Evolutionary conservation across 1,139 yeast genomes (phyloP), one percentile per base, ranked within the genome.

Genomic region (Zhuliangozyma blackwelliae): DNA sequence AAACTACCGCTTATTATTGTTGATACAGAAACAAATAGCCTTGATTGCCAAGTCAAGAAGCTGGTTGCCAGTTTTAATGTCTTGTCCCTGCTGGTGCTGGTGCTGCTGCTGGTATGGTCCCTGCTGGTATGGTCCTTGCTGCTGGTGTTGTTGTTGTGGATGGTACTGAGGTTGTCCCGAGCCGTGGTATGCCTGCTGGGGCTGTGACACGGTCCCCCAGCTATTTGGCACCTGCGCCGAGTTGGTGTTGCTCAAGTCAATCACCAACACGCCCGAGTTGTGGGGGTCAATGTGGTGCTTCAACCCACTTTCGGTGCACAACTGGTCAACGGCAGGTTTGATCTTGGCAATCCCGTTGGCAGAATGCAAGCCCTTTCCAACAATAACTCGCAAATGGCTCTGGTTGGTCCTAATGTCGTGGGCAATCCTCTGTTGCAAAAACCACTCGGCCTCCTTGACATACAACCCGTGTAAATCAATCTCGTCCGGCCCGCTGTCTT

Each of bases 361-460:
- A 0, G 96, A 86, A 57, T 92, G 97, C 35, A 79, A 55, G 10
- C 97, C 98, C 59, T 90, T 90, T n/a, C 97, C 97, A 9, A 89
- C 97, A 55, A 92, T 90, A 13, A 87, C 87, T 41, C 72, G 64
- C 38, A 79, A 57, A 36, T 67, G 69, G 28, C 58, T 51, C 53
- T 88, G 95, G 42, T 76, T 68, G 32, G 86, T 73, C 32, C 68
- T 62, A 13, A 77, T 68, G 39, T 81, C 86, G 25, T 80, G 80
- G n/a, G 75, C 71, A 36, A 92, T 75, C 40, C 97, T 72, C 43
- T 75, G 77, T 49, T 82, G 86, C 48, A 90, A 68, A 36, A 84
- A 77, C 56, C 77, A 82, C 44, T 79, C 78, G 5, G 97, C 97
- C 63, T 92, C 97, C 57, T 82, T 84, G 27, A 90, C 95, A 49